Evolutionary conservation across 2,329 filamentous ascomycete genomes (phyloP), one percentile per base, ranked within the genome.

Genomic region (Aschersonia sp.): DNA sequence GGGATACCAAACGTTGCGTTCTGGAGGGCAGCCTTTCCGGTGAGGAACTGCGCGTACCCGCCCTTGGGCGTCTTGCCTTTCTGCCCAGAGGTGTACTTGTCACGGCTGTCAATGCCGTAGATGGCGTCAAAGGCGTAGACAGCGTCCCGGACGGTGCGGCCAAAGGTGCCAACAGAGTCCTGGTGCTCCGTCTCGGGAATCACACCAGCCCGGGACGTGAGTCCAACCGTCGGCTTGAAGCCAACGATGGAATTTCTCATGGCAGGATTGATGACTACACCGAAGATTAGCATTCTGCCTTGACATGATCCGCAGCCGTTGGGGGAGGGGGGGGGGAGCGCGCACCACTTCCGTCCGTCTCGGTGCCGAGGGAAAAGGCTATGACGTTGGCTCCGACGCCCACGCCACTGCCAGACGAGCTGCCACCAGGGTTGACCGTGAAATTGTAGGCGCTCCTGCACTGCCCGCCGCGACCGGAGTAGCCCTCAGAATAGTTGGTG

Each of bases 151-250:
- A 88, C 77, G 0, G 78, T 85, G 22, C 76, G 74, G 0, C 74
- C 81, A 56, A 89, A 79, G 1, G 73, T 67, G 2, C 84, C 84
- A 0, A 87, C 74, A 0, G 76, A 79, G 55, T 88, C 84, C 55
- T 84, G 79, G 55, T 84, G 76, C 48, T 74, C 66, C 9, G 72
- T 76, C 56, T 83, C 81, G 0, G 84, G 84, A 35, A 88, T 72
- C 31, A 81, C 72, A 14, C 72, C 77, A 22, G 65, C 69, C 12
- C 81, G 68, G 7, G 82, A 85, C 0, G 81, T 86, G 45, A 86
- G 61, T 0, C 84, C 84, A 5, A 87, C 80, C 1, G 83, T 87
- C 1, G 84, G 83, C 63, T 87, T 88, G 59, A 88, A 74, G 4
- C 84, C 84, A 2, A 87, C 81, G 2, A 88, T 58, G 2, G 70